Percentiles rank a stretch among this genome's conserved stretches.
Evolutionary conservation across 768 basidiomycete species (phyloP).

Genomic region (Leccinum disarticulatum): DNA sequence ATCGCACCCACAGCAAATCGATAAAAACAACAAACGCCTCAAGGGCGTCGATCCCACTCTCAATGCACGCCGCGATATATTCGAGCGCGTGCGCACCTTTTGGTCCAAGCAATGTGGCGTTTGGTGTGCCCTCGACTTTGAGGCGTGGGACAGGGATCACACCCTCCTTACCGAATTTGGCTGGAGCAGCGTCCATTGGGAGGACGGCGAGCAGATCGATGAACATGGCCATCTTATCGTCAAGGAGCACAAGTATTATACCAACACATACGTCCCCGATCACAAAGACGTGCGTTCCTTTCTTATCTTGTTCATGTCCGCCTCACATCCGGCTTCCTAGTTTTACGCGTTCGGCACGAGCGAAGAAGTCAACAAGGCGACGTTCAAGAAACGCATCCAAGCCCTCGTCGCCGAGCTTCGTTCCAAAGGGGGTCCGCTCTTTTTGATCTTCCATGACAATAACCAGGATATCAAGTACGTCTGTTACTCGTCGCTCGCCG

Average conservation of each 20-base stretch:
- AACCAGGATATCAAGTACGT: conserved; percentile 73
- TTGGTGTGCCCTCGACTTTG: conserved; percentile 82
- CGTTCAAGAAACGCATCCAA: conserved; percentile 53
- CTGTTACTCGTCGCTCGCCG: neutral
- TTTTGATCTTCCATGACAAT: conserved; percentile 80
- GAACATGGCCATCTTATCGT: conserved; percentile 64
- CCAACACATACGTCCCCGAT: conserved; percentile 66
- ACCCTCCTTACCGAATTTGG: conserved; percentile 78
- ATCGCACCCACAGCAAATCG: conserved; percentile 54
- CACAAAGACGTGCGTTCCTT: conserved; percentile 49
- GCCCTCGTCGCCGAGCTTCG: conserved; percentile 42
- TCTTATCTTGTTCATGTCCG: neutral
- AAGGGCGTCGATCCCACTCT: conserved; percentile 62
- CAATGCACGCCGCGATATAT: conserved; percentile 55
- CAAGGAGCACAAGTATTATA: conserved; percentile 54
- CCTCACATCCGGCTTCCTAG: conserved; percentile 35
- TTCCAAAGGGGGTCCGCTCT: conserved; percentile 54
- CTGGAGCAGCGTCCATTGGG: conserved; percentile 63
- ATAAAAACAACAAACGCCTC: conserved; percentile 77
- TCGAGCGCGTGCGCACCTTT: conserved; percentile 65
- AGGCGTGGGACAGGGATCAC: conserved; percentile 81
- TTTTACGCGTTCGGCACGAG: conserved; percentile 67
- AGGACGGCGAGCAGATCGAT: conserved; percentile 46
- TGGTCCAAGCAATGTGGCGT: conserved; percentile 65
- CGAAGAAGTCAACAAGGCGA: conserved; percentile 47